Conservation (phyloP, 1,139 yeast species). For the Pichia sp. region DNA sequence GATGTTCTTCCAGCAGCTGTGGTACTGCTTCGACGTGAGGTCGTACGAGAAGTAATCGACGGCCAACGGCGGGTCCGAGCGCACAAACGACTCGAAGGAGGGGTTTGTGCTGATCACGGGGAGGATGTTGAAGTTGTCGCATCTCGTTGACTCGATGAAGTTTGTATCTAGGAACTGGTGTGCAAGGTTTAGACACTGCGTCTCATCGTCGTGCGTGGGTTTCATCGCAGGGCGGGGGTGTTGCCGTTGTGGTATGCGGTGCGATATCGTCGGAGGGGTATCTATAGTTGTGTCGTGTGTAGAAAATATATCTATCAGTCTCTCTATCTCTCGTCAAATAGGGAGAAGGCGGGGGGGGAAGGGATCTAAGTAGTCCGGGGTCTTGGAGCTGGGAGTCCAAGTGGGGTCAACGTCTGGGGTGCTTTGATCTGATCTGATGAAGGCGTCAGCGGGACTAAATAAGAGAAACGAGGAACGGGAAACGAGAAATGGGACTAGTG, state of each 20-base stretch:
- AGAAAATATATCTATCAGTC: no score
- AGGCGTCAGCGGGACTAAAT: no score
- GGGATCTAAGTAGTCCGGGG: no score
- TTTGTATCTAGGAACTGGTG: conserved; percentile 32
- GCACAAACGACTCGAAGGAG: conserved; percentile 9
- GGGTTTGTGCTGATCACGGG: conserved; percentile 25
- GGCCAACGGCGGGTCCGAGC: conserved; percentile 24
- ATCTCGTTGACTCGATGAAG: conserved; percentile 22
- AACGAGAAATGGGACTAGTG: no score
- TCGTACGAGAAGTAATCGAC: conserved; percentile 31
- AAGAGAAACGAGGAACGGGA: no score
- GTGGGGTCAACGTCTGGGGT: no score
- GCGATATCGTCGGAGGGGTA: no score
- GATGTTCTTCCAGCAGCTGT: conserved; percentile 31
- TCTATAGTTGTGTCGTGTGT: no score
- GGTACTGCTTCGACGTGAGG: conserved; percentile 28
- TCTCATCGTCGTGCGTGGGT: background rate
- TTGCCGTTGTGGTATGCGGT: background rate
- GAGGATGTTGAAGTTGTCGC: conserved; percentile 23
- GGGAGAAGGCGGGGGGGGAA: no score
- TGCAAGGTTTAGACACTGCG: conserved; percentile 18
- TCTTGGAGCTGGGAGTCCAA: no score
- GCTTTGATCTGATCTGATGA: no score
- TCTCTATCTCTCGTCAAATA: no score
- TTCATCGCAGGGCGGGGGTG: background rate